Percentiles rank a stretch among this genome's conserved stretches.
Evolutionary conservation across 176 grass and related monocot species (phyloP).

Genomic region (Zizania latifolia): DNA sequence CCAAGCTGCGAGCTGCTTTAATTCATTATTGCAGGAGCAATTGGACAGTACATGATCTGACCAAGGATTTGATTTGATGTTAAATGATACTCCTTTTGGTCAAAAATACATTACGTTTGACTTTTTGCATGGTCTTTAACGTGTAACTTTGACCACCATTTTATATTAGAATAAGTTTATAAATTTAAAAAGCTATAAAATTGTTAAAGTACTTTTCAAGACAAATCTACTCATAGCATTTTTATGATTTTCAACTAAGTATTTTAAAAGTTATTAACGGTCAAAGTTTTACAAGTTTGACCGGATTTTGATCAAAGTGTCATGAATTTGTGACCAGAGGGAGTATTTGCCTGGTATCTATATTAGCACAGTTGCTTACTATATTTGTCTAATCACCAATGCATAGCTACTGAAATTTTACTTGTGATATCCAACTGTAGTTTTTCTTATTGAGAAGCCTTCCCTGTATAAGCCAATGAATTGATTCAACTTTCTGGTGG

Average conservation of each 20-base stretch:
- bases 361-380: background rate
- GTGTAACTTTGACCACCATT: too few species aligned
- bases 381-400: background rate
- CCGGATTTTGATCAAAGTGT: too few species aligned
- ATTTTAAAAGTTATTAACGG: too few species aligned
- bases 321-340: too few species aligned
- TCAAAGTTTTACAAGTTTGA: too few species aligned
- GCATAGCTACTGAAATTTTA: background rate
- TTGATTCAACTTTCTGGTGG: background rate
- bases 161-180: too few species aligned
- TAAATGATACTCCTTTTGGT: background rate
- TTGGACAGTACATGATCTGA: background rate
- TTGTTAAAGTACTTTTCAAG: too few species aligned
- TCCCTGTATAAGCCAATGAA: conserved; percentile 10
- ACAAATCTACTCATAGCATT: too few species aligned
- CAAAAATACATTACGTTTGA: too few species aligned
- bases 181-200: too few species aligned
- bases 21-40: background rate
- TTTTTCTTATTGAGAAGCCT: background rate
- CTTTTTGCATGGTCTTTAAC: too few species aligned
- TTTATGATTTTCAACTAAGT: too few species aligned
- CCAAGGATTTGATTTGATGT: background rate
- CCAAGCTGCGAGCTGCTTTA: background rate
- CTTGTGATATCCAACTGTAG: conserved; percentile 1
- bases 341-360: conserved; percentile 11